Conservation (phyloP, 306 rosid species). For the Trifolium dubium region DNA sequence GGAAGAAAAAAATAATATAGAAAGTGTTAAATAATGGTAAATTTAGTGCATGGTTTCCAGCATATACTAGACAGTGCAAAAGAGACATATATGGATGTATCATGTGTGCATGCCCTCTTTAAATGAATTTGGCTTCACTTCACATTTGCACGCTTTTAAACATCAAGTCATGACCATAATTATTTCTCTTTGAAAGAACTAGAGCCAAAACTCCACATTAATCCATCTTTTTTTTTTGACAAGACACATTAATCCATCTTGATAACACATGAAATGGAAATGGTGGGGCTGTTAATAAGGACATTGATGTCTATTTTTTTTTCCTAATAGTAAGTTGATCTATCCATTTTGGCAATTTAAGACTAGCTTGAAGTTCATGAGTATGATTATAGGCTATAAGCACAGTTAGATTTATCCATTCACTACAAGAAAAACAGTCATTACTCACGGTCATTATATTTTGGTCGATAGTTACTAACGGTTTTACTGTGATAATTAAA, state of each 20-base stretch:
- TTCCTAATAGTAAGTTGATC: neutral
- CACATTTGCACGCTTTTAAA: neutral
- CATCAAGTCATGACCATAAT: conserved; percentile 35
- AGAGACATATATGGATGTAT: too few species aligned
- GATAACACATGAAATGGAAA: conserved; percentile 27
- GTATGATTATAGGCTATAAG: too few species aligned
- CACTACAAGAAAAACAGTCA: too few species aligned
- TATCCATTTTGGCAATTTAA: too few species aligned
- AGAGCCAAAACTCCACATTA: neutral
- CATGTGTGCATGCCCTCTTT: neutral
- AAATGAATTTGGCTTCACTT: neutral
- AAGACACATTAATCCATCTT: conserved; percentile 2
- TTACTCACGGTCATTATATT: too few species aligned
- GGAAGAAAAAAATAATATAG: too few species aligned
- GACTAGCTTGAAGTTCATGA: too few species aligned
- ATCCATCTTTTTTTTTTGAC: too few species aligned
- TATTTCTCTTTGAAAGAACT: conserved; percentile 43
- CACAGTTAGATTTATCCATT: too few species aligned
- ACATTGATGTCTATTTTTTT: conserved; percentile 22
- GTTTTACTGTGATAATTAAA: too few species aligned
- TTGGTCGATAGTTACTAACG: too few species aligned
- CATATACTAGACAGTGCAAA: too few species aligned
- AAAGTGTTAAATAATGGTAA: neutral
- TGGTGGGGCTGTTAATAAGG: conserved; percentile 36
- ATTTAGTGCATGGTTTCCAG: neutral